A percentile compares a stretch with the other conserved stretches of the same genome.
Conservation (phyloP, 768 basidiomycete genomes). For the Hypholoma sublateritium region DNA sequence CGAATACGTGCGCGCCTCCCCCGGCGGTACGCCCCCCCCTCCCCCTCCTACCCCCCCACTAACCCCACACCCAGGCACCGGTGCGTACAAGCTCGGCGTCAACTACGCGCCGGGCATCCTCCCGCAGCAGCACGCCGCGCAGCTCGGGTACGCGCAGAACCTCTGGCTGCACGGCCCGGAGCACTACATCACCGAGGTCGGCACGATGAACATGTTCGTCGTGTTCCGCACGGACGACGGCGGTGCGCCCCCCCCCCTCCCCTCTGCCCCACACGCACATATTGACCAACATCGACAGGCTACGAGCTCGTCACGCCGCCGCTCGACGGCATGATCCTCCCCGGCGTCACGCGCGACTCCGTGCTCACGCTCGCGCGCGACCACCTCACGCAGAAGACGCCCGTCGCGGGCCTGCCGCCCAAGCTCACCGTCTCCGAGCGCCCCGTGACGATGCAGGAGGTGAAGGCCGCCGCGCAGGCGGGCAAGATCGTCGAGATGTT, state of each 20-base stretch:
- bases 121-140: conserved; percentile 77
- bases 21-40: conserved; percentile 60
- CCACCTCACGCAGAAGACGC: conserved; percentile 48
- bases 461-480: conserved; percentile 54
- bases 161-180: conserved; percentile 85
- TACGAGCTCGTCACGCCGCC: conserved; percentile 87
- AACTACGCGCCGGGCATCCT: conserved; percentile 90
- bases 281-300: conserved; percentile 38
- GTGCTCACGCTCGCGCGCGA: conserved; percentile 70
- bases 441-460: conserved; percentile 73
- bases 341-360: conserved; percentile 89
- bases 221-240: conserved; percentile 74
- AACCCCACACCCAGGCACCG: conserved; percentile 54
- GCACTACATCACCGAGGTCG: conserved; percentile 66
- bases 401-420: conserved; percentile 50
- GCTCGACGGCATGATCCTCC: conserved; percentile 88
- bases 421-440: conserved; percentile 66
- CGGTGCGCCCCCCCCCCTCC: conserved; percentile 31
- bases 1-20: conserved; percentile 79
- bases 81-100: conserved; percentile 83
- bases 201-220: conserved; percentile 92
- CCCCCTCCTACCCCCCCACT: not conserved
- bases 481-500: conserved; percentile 80
- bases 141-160: conserved; percentile 82
- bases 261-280: not conserved